Conservation (phyloP, 495 filamentous ascomycete genomes). For the Rusavskia elegans region DNA sequence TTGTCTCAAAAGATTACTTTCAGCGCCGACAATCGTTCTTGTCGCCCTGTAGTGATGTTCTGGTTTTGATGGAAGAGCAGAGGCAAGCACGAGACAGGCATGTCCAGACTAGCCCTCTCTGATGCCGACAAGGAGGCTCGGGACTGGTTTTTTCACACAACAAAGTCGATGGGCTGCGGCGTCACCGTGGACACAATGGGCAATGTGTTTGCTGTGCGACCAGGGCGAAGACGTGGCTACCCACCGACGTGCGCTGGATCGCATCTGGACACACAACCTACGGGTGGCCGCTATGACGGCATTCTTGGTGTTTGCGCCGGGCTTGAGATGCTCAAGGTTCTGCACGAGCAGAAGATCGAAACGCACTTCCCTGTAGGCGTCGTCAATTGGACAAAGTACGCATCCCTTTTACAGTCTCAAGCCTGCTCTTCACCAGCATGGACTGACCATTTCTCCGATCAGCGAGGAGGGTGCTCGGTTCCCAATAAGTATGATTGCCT, state of each 20-base stretch:
- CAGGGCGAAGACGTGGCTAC: conserved; percentile 32
- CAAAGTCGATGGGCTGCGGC: conserved; percentile 44
- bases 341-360: conserved; percentile 52
- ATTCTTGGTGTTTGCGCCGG: conserved; percentile 60
- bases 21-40: not conserved
- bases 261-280: conserved; percentile 38
- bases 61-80: conserved; percentile 17
- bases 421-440: no score
- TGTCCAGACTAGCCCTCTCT: conserved; percentile 51
- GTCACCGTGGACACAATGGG: conserved; percentile 50
- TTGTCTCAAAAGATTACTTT: not conserved
- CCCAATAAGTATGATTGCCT: conserved; percentile 59
- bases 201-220: conserved; percentile 60
- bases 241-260: conserved; percentile 55
- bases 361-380: conserved; percentile 58
- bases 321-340: conserved; percentile 50
- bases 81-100: conserved; percentile 42
- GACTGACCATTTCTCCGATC: not conserved
- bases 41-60: not conserved
- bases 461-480: conserved; percentile 69
- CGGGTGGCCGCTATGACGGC: conserved; percentile 57
- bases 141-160: conserved; percentile 61
- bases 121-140: conserved; percentile 55
- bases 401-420: not conserved
- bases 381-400: conserved; percentile 66